Evolutionary conservation across 2,329 filamentous ascomycete species (phyloP), one percentile per base, ranked within the genome.

Genomic region (Apiospora saccharicola): DNA sequence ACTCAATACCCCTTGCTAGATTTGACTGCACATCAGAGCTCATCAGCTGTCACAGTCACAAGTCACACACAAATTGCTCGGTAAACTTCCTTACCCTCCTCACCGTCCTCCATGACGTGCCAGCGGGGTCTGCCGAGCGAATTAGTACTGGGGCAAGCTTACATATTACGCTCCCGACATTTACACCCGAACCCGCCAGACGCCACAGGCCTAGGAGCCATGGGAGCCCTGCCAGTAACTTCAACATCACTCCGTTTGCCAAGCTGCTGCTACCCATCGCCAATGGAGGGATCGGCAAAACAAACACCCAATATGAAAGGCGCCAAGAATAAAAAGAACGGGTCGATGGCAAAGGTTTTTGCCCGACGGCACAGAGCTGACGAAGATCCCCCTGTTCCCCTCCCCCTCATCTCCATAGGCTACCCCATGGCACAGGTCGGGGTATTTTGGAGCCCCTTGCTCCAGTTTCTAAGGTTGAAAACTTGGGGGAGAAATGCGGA

Each of bases 361-460:
- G 19, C 44, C 16, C 24, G 43, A 6, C 34, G n/a, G 43, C 26
- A n/a, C 14, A 69, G 47, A 69, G 67, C 67, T 46, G 67, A 34
- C 34, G 57, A 64, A 64, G 34, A 64, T 64, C 57, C 57, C 57
- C 34, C 34, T 22, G 22, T 7, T 22, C 14, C 26, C 51, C 51
- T n/a, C 13, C 26, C 51, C 26, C 51, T 57, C 13, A 30, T 19
- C 16, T 37, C 30, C 53, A 61, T 61, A 26, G 19, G 22, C 43
- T 47, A 68, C 67, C 67, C 67, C 67, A 68, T 68, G 64, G 64
- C 64, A 68, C 64, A 68, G 43, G 24, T 68, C 43, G 67, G 43
- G 53, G 53, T 26, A 37, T 10, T 22, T 61, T 61, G 53, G 53
- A n/a, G 53, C 53, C 57, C 57, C 57, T n/a, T 64, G 57, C 57